Base-by-base conservation (phyloP, 106 monocot species). In the Cymbidium sinense region DNA sequence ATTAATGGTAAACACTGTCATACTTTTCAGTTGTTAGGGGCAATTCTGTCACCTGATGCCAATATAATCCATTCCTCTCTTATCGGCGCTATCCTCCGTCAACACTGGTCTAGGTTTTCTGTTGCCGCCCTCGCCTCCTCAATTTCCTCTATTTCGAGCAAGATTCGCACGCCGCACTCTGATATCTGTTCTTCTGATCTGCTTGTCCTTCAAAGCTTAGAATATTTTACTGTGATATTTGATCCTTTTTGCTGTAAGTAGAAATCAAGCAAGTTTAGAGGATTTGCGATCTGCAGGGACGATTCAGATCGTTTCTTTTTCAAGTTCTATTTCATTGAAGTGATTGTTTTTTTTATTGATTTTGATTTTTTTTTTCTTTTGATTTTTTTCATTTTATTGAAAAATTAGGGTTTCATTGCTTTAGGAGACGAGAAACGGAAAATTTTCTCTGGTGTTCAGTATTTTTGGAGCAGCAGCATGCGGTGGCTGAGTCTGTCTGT, bases 401-500 rank as follows among this genome's bases (percentile, higher is more conserved):
- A 47, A 47, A 47, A 47, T 47, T 13, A 47, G 47, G 47, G 47
- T 47, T 47, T 47, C 47, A 1, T 47, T 13, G 15, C 13, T 11
- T 47, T 47, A 13, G 47, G 47, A 47, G 47, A 13, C 47, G 47
- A 47, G 47, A 47, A 47, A 3, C 5, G 13, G 15, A 47, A 47
- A 15, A 15, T 15, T 47, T 47, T 13, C 13, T 39, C 37, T 39
- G 37, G 47, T 47, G 47, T 47, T 47, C 47, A 13, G 47, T 47
- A 15, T 47, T 13, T 47, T 47, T 47, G 47, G n/a, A 36, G 71
- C 35, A 37, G 71, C 18, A 71, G 71, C 7, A 91, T 91, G 95
- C 86, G 76, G 86, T 88, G 86, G 92, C 64, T 88, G 84, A 86
- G 81, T 79, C 78, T 89, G n/a, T 88, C 86, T 12, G 80, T 90